Evolutionary conservation across 2,329 filamentous ascomycete species (phyloP), one percentile per base, ranked within the genome.

Genomic region (Trichoderma semiorbis): DNA sequence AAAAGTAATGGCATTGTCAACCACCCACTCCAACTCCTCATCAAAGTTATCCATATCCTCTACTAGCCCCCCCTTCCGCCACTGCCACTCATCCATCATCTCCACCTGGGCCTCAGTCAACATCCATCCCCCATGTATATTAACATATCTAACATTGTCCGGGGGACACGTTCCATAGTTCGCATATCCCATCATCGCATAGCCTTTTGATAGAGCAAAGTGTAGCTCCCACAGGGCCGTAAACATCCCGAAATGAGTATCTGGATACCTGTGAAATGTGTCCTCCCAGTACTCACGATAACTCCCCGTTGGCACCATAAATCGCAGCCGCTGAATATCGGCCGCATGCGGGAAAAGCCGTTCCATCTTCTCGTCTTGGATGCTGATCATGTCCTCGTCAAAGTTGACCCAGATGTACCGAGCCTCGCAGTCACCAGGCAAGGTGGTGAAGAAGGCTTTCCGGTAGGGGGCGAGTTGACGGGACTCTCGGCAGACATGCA

Each of bases 321-420:
- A 72, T 28, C 65, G 71, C 11, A 75, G 72, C 57, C 73, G 72
- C 60, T 69, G 74, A 57, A 75, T 74, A 16, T 74, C 63, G 16
- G 53, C 50, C 53, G 43, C 30, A 47, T 74, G 66, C n/a, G 72
- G 72, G 34, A 21, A 26, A 24, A 73, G 62, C 5, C 11, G 24
- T 39, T 64, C 16, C 36, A 39, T 18, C 36, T 39, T 39, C 36
- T 39, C 8, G 61, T 72, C 32, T 70, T 50, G n/a, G 28, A 73
- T 14, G 50, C 21, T 69, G 53, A 75, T 71, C 72, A 74, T 73
- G 63, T 75, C 74, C 50, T 30, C 47, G 14, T 74, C 21, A 53
- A 75, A 75, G 58, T 75, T 71, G 34, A 74, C 65, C 74, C 70
- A 75, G 21, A 71, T 60, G 53, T 75, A 73, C 12, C 72, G 70